These are phyloP conservation scores for Ceratocystis lukuohia DNA, from an alignment of 2,329 filamentous ascomycete species.

Conservation along the genomic window DNA sequence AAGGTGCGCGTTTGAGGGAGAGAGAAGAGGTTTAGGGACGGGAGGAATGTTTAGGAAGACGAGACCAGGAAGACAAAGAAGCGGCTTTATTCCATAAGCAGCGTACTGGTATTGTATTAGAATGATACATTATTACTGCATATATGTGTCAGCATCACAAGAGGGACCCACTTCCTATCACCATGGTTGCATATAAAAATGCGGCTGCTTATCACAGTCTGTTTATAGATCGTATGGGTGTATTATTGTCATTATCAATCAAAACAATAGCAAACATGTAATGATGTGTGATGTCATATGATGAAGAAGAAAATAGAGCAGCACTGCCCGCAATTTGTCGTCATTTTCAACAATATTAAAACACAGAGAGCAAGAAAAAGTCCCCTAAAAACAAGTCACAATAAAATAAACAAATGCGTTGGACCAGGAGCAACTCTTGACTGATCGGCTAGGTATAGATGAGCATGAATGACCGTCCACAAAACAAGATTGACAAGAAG, in stretches of 20 bases:
- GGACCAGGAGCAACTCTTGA: slow-evolving; percentile 1
- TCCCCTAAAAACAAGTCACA: neutral
- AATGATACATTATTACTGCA: neutral
- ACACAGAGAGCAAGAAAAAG: too few relatives aligned
- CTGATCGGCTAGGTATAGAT: slow-evolving; percentile 4
- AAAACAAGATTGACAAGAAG: neutral
- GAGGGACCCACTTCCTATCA: too few relatives aligned
- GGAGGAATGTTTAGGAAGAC: neutral
- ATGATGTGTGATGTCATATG: neutral
- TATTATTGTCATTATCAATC: neutral
- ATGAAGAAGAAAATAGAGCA: neutral
- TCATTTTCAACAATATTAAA: too few relatives aligned
- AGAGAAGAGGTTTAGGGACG: neutral
- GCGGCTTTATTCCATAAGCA: neutral
- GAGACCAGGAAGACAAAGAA: neutral
- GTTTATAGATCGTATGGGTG: neutral
- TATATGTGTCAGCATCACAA: too few relatives aligned
- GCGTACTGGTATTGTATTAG: neutral
- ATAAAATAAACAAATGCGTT: neutral
- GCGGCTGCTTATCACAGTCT: too few relatives aligned
- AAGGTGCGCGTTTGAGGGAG: neutral
- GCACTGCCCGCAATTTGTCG: too few relatives aligned
- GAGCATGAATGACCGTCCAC: neutral
- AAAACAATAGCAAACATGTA: too few relatives aligned
- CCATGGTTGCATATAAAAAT: too few relatives aligned